Evolutionary conservation across 2,329 filamentous ascomycete genomes (phyloP), one percentile per base, ranked within the genome.

Genomic region (Fusarium sp.): DNA sequence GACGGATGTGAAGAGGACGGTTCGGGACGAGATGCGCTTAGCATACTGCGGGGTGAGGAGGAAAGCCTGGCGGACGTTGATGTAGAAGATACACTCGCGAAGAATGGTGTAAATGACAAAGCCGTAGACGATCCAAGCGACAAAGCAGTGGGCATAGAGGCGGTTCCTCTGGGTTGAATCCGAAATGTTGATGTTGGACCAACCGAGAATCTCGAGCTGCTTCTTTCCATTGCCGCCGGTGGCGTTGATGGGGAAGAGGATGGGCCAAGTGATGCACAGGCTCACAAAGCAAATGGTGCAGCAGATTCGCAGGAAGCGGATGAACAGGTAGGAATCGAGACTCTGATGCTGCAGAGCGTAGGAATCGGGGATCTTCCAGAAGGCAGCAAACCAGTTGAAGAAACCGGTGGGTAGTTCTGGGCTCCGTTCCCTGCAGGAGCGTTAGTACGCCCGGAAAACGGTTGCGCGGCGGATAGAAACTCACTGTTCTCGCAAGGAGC

Each of bases 61-160:
- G 85, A 97, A 98, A 1, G 96, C 96, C 84, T 98, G 97, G 74
- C 96, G 94, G 62, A 98, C 85, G 78, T 97, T 97, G 85, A 98
- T 94, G 83, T 95, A 97, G 88, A 93, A 98, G 78, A 99, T 92
- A 80, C 92, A 92, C 83, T 99, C 97, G 71, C 97, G 91, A 33
- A 94, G 94, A 64, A 99, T 91, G 79, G 95, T 94, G 83, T 95
- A 96, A 82, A 98, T 92, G 69, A 99, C 88, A 81, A 98, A 98
- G 66, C 90, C 86, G 77, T 98, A 95, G 80, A 95, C 98, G 62
- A 94, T 83, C 89, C 94, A 98, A 1, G 92, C 94, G 35, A 97
- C 87, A 52, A 93, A 87, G n/a, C 90, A 89, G 81, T 98, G 95
- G 0, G 94, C 96, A 79, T 93, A 98, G 80, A 93, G 92, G 72